Evolutionary conservation across 2,329 filamentous ascomycete species (phyloP).

Genomic region (Beauveria medogensis): DNA sequence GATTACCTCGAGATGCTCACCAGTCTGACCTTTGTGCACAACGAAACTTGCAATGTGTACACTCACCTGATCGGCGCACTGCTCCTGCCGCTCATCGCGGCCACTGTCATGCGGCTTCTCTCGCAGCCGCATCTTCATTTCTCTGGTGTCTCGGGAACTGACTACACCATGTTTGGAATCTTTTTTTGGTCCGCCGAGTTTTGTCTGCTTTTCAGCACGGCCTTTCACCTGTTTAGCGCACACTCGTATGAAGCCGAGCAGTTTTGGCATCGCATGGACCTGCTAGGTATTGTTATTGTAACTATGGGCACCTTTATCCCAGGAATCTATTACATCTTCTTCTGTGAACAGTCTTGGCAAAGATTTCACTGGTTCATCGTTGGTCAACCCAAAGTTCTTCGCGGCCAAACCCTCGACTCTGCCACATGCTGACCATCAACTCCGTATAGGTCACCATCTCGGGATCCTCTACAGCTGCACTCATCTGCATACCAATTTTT

Average conservation of each 20-base stretch:
- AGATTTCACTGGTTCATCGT: conserved; percentile 15
- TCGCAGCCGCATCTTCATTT: conserved; percentile 6
- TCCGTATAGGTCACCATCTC: conserved; percentile 8
- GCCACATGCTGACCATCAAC: neutral
- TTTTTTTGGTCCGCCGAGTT: conserved; percentile 14
- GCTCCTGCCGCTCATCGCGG: conserved; percentile 1
- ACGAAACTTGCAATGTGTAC: conserved; percentile 11
- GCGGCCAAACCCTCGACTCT: neutral
- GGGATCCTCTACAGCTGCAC: conserved; percentile 9
- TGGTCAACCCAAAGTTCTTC: neutral
- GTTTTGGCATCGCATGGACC: conserved; percentile 16
- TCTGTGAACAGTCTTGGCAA: conserved; percentile 12
- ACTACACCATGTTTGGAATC: conserved; percentile 12
- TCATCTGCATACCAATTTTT: conserved; percentile 13
- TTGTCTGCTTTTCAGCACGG: conserved; percentile 12
- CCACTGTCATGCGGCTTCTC: neutral
- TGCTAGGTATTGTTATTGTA: conserved; percentile 16
- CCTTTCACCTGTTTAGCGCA: conserved; percentile 12
- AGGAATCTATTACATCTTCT: conserved; percentile 15
- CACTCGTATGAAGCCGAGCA: conserved; percentile 15
- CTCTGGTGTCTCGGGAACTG: neutral
- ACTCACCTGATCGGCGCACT: conserved; percentile 10
- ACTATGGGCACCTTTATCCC: conserved; percentile 15
- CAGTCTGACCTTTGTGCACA: conserved; percentile 10
- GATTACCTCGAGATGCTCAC: conserved; percentile 6